A percentile compares a stretch with the other conserved stretches of the same genome.
Conservation (phyloP, 2,329 filamentous ascomycete species). For the Dothistroma septosporum region DNA sequence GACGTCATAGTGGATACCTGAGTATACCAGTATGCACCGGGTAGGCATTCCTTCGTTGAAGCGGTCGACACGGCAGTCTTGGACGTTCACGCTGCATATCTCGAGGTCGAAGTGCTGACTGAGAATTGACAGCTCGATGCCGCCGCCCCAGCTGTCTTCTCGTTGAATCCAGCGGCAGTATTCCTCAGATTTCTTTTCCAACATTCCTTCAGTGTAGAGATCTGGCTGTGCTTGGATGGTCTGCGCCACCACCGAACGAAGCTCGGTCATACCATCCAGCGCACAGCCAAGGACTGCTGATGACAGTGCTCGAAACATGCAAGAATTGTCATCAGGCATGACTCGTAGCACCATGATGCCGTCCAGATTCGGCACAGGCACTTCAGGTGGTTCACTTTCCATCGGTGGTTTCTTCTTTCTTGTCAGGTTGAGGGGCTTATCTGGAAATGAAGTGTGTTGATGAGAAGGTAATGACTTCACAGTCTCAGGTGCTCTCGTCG, state of each 20-base stretch:
- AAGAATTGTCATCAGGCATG: conserved; percentile 96
- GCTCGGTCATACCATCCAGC: conserved; percentile 63
- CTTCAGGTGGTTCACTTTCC: conserved; percentile 58
- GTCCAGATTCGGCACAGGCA: conserved; percentile 53
- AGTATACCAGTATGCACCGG: conserved; percentile 80
- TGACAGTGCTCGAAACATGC: conserved; percentile 85
- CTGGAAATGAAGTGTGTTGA: conserved; percentile 23
- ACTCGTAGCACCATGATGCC: conserved; percentile 71
- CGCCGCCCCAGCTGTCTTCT: conserved; percentile 82
- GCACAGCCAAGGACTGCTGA: conserved; percentile 65
- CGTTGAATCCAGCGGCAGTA: conserved; percentile 81
- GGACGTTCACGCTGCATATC: conserved; percentile 78
- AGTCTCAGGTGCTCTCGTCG: conserved; percentile 21
- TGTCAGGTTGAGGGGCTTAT: conserved; percentile 35
- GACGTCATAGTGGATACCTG: conserved; percentile 89
- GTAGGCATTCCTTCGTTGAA: conserved; percentile 71
- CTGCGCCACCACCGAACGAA: conserved; percentile 73
- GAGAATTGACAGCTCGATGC: conserved; percentile 82
- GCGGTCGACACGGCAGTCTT: conserved; percentile 61
- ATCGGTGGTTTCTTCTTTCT: conserved; percentile 43
- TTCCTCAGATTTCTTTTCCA: conserved; percentile 64
- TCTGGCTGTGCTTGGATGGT: conserved; percentile 70
- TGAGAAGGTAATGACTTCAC: conserved; percentile 26
- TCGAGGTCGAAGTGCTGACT: conserved; percentile 81
- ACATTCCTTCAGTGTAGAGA: conserved; percentile 69